Evolutionary conservation across 139 green algal species (phyloP), one percentile per base, ranked within the genome.

Genomic region (Yamagishiella unicocca): DNA sequence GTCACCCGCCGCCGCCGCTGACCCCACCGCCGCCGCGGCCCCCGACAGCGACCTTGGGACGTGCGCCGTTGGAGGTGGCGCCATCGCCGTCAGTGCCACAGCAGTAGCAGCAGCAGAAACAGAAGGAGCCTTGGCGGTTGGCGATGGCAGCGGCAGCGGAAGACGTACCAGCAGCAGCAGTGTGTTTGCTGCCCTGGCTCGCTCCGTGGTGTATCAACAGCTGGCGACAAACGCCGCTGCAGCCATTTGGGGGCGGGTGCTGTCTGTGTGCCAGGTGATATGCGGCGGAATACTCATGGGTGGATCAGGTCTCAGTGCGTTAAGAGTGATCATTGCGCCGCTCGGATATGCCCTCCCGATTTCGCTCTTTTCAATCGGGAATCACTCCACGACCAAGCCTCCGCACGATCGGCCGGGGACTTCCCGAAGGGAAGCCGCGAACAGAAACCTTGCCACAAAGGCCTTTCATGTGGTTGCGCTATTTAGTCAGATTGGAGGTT

Each of bases 131-230:
- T n/a, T 68, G 58, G 22, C 21, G 14, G 21, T 22, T 38, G 10
- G 71, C 27, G 71, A 42, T 17, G 38, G 71, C 45, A 53, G 35
- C 33, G 22, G 17, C 33, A 37, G 25, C 50, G 75, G 31, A 35
- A 21, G 37, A n/a, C n/a, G n/a, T 37, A 17, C 37, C 27, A 37
- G 76, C 37, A 27, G 53, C 53, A 9, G 76, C 1, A 70, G 79
- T n/a, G 61, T 85, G 40, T 85, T 85, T 33, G 17, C 79, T 0
- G 40, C 79, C 7, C 79, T 85, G 40, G 29, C 61, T 25, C 58
- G 79, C 0, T 85, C 79, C 27, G n/a, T 85, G 29, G 79, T 75
- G 38, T 85, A 85, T 37, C 79, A 85, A 61, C 79, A 85, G 79
- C 61, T 85, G 29, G 79, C 61, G 12, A 85, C 79, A 4, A 46